Evolutionary conservation across 2,329 filamentous ascomycete species (phyloP), one percentile per base, ranked within the genome.

Genomic region (Cladophialophora immunda): DNA sequence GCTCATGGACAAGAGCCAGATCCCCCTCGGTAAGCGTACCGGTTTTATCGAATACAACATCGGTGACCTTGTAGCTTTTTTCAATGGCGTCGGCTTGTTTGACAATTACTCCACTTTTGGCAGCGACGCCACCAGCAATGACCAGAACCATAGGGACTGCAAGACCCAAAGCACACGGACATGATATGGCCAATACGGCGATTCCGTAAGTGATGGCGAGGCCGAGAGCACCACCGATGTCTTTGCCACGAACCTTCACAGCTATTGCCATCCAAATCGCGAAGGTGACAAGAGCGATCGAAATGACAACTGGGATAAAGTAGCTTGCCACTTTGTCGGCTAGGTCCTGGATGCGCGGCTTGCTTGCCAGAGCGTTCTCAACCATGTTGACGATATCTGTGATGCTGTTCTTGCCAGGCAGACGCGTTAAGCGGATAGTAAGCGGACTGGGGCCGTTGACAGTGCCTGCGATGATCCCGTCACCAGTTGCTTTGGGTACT

Each of bases 31-130:
- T 94, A 7, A 94, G 75, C 0, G 91, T 94, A 0, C 92, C 91
- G 0, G 92, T 94, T 77, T 94, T 94, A 81, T 94, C 91, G 70
- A 94, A 90, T 0, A 94, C 83, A 1, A 93, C 85, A 71, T 93
- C 87, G 0, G 87, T 84, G 0, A 86, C 80, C 66, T 86, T 89
- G 63, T 85, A 80, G 0, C 86, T 88, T 0, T 85, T 77, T 74
- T 93, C 90, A 25, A 92, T 86, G 2, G 83, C 84, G 53, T 87
- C 82, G 0, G 88, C 86, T 1, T 87, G 84, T 73, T 92, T 91
- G 78, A 94, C 89, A 19, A 94, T 85, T 17, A 94, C 81, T 0
- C 91, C 91, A 7, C 80, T 77, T 7, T 84, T 78, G 0, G 91
- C 90, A 0, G 87, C 89, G 0, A 91, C 82, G 0, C 90, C 89